Percentiles rank a stretch among this genome's conserved stretches.
These are phyloP conservation scores for Dictyostelium purpureum DNA, from an alignment of 78 protist genomes.

Conservation along the genomic window DNA sequence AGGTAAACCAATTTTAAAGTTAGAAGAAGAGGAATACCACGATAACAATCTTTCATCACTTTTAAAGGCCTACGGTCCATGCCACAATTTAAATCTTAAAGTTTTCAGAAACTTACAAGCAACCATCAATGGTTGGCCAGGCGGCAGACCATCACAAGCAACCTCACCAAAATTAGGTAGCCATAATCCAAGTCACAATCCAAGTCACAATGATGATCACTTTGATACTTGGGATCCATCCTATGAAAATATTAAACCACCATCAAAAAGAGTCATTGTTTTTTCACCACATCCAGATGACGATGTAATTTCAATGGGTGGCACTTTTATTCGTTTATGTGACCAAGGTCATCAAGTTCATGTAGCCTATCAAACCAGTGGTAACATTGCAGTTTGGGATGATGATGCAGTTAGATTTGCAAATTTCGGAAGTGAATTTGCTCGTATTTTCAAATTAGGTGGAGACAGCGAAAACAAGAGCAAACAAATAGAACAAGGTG, in stretches of 20 bases:
- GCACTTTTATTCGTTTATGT: constrained; percentile 80
- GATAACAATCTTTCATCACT: constrained; percentile 31
- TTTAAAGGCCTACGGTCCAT: constrained; percentile 55
- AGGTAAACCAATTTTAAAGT: constrained; percentile 64
- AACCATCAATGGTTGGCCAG: constrained; percentile 83
- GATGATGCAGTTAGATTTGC: constrained; percentile 79
- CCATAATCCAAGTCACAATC: neutral
- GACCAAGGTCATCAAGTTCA: constrained; percentile 84
- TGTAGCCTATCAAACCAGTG: constrained; percentile 71
- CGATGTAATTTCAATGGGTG: constrained; percentile 91
- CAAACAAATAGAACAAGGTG: neutral
- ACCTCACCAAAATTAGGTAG: neutral
- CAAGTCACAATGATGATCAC: neutral
- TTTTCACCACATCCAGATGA: constrained; percentile 93
- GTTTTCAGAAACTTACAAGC: constrained; percentile 62
- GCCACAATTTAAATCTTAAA: constrained; percentile 69
- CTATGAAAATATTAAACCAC: constrained; percentile 13
- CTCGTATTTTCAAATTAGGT: constrained; percentile 24
- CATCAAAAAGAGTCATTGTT: constrained; percentile 70
- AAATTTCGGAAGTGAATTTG: constrained; percentile 44
- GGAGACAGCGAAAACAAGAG: neutral
- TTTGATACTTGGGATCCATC: neutral
- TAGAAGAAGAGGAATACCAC: constrained; percentile 71
- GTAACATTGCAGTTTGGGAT: constrained; percentile 84
- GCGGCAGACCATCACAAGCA: constrained; percentile 58